phyloP scores from a whole-genome alignment of 805 yeast species.

The Ogataea ganodermae region DNA sequence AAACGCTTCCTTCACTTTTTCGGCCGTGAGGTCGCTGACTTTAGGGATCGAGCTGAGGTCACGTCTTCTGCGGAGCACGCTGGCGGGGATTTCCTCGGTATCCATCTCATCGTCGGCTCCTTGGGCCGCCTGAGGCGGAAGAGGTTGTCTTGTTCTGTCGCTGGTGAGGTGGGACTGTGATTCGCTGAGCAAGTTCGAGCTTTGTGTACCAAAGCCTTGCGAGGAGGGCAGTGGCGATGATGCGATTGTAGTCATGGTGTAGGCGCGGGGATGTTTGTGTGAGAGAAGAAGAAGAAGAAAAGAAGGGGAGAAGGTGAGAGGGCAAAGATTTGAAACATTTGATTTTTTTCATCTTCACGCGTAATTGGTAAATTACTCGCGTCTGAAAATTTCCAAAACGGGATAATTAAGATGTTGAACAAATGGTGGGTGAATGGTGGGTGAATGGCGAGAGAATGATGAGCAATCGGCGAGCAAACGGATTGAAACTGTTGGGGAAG shows the following conservation, averaged over 20 bases:
- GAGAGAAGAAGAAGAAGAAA: not conserved
- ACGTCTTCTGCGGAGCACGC: constrained; percentile 48
- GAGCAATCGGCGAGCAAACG: not conserved
- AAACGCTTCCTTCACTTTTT: constrained; percentile 88
- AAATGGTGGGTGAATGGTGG: not conserved
- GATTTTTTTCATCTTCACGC: constrained; percentile 1
- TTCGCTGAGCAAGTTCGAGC: constrained; percentile 32
- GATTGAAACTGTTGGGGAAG: too few species aligned
- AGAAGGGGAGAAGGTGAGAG: not conserved
- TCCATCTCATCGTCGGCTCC: constrained; percentile 27
- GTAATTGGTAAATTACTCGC: constrained; percentile 7
- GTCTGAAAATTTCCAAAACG: constrained; percentile 1
- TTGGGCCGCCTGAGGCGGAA: constrained; percentile 13
- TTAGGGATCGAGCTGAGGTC: constrained; percentile 73
- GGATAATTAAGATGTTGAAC: constrained; percentile 1
- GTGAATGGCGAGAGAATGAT: not conserved
- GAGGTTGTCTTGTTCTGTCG: constrained; percentile 14
- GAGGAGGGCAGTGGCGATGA: constrained; percentile 35
- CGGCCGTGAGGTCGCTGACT: constrained; percentile 90
- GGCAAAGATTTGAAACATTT: constrained; percentile 5
- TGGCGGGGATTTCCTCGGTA: constrained; percentile 31
- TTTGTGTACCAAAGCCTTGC: constrained; percentile 27
- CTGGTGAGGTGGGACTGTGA: constrained; percentile 25
- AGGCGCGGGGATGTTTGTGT: not conserved
- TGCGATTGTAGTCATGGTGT: constrained; percentile 26